Evolutionary conservation across 2,329 filamentous ascomycete species (phyloP), one percentile per base, ranked within the genome.

Genomic region (Tolypocladium guangdongense): DNA sequence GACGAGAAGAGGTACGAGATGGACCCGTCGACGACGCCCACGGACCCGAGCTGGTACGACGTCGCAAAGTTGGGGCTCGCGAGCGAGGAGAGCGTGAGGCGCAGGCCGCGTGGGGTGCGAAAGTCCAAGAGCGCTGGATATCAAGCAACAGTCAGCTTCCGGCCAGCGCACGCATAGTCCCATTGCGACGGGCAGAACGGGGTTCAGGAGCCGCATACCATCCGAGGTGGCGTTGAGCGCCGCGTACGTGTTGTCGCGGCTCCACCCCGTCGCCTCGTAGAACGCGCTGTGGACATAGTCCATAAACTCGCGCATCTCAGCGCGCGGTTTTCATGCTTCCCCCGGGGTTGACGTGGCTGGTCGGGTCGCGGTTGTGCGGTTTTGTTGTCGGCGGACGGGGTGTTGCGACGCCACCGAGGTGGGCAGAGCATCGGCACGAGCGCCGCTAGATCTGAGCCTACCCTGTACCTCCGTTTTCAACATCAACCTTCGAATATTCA

Each of bases 1-100:
- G 90, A 95, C 49, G 90, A 95, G 74, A 95, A 97, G 52, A 99
- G 82, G 71, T 97, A 99, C 16, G 91, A 95, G 54, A 99, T 81
- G n/a, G 90, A 96, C 67, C 93, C 93, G 72, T 97, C 92, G 51
- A 99, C 91, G 37, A 95, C 79, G 55, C 92, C 93, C 18, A 95
- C 81, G 43, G 86, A 95, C 56, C 90, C 90, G 46, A 99, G 81
- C 43, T 89, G 87, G 71, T 99, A 99, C 38, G 90, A 92, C 18
- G 91, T 95, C 27, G 91, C 92, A 63, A 97, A 96, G 68, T 96
- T 90, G 10, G 90, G 86, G 20, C 91, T 91, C 8, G 91, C 89
- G 33, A 99, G 84, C 8, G 93, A 95, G 8, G 92, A 96, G 54
- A 97, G 81, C 54, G 90, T 89, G 52, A 99, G 76, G 56, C 89